phyloP scores from a whole-genome alignment of 129 eudicot genomes.

The Tagetes erecta region DNA sequence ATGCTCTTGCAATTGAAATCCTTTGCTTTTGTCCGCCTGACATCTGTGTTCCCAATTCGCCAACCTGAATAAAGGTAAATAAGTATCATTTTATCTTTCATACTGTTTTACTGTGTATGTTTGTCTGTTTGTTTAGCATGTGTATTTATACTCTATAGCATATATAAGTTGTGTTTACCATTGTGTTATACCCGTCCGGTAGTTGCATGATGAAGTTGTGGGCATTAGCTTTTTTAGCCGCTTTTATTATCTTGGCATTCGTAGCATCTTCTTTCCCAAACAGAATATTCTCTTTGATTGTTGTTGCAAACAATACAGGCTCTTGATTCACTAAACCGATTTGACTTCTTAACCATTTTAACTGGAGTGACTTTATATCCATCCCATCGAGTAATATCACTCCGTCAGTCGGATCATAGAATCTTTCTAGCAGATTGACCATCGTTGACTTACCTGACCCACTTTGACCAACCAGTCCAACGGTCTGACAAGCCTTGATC shows the following conservation, averaged over 20 bases:
- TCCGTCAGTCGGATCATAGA: constrained; percentile 38
- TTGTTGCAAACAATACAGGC: constrained; percentile 38
- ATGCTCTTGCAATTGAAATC: constrained; percentile 39
- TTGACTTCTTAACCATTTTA: constrained; percentile 37
- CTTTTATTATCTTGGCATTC: constrained; percentile 22
- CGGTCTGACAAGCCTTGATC: constrained; percentile 24
- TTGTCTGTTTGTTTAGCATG: too few species aligned
- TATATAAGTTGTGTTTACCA: constrained; percentile 15
- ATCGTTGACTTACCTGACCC: constrained; percentile 41
- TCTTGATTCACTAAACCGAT: constrained; percentile 40
- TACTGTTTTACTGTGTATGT: too few species aligned
- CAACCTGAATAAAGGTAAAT: constrained; percentile 28
- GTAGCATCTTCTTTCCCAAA: constrained; percentile 40
- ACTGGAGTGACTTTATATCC: constrained; percentile 28
- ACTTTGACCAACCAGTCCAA: constrained; percentile 38
- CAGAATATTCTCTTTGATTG: constrained; percentile 31
- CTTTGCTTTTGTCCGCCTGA: constrained; percentile 44
- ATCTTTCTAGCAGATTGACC: constrained; percentile 36
- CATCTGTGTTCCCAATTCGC: constrained; percentile 42
- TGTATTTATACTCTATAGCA: too few species aligned
- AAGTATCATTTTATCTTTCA: neutral
- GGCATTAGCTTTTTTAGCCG: constrained; percentile 28
- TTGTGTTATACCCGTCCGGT: constrained; percentile 30
- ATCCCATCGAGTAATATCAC: constrained; percentile 33
- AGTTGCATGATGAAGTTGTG: constrained; percentile 39